phyloP scores from a whole-genome alignment of 2,329 filamentous ascomycete genomes.

The Aspergillus sp. region DNA sequence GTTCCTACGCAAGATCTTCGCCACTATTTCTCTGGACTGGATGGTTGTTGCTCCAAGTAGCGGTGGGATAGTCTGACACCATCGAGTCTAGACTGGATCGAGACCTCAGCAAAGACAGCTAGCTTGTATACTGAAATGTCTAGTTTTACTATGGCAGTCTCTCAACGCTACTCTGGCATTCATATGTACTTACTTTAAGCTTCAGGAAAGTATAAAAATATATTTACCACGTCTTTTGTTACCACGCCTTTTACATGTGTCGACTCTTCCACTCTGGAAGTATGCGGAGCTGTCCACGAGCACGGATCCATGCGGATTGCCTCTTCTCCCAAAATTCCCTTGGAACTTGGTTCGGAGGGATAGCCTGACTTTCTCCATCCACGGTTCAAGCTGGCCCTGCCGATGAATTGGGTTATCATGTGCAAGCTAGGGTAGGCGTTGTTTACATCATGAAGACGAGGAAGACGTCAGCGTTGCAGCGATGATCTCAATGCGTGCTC shows the following conservation, averaged over 20 bases:
- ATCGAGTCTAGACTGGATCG: not conserved
- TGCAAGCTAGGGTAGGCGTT: not conserved
- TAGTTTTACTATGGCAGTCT: no score
- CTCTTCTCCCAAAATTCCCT: not conserved
- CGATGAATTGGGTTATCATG: not conserved
- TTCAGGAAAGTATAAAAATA: not conserved
- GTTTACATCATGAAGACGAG: slow-evolving; percentile 1
- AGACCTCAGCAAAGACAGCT: not conserved
- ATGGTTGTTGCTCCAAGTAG: not conserved
- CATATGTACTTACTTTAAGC: no score
- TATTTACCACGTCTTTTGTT: not conserved
- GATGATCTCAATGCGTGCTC: slow-evolving; percentile 8
- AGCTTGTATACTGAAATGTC: not conserved
- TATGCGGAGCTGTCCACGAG: not conserved
- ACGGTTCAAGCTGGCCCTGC: not conserved
- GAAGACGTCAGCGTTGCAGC: slow-evolving; percentile 10
- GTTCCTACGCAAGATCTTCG: not conserved
- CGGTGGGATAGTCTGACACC: slow-evolving; percentile 5
- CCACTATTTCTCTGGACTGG: not conserved
- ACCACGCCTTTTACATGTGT: not conserved
- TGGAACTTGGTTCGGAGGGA: not conserved
- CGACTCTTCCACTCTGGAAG: not conserved
- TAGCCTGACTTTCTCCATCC: not conserved
- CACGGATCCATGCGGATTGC: not conserved
- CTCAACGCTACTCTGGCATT: no score